Conservation (phyloP, 2,329 filamentous ascomycete species). For the Penicillium fuscoglaucum region DNA sequence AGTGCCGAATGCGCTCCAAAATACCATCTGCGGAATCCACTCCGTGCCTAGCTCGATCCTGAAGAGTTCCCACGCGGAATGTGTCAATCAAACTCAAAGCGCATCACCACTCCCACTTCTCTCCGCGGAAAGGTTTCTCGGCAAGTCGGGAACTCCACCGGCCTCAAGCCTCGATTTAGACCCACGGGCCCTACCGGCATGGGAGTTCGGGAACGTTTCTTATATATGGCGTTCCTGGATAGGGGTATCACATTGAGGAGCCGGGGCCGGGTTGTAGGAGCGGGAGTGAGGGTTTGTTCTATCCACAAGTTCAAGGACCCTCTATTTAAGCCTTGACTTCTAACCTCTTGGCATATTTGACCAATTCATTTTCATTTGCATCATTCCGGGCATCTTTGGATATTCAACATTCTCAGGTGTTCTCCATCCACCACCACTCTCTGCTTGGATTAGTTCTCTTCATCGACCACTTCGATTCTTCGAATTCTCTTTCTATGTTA, state of each 20-base stretch:
- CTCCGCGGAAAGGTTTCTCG: conserved; percentile 17
- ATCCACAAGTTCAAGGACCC: neutral
- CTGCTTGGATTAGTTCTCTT: too few relatives aligned
- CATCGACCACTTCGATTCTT: too few relatives aligned
- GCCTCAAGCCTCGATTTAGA: neutral
- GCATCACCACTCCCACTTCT: neutral
- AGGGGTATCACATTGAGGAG: neutral
- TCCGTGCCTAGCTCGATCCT: neutral
- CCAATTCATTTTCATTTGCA: neutral
- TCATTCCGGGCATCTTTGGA: too few relatives aligned
- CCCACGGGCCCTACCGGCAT: conserved; percentile 12
- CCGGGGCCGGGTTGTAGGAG: neutral
- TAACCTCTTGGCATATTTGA: neutral
- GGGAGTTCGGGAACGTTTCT: conserved; percentile 12
- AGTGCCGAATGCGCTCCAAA: neutral
- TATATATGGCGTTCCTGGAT: neutral
- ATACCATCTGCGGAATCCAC: neutral
- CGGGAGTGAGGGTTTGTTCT: neutral
- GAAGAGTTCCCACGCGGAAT: neutral
- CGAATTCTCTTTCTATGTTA: too few relatives aligned
- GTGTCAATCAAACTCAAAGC: neutral
- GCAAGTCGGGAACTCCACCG: conserved; percentile 10
- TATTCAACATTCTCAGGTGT: too few relatives aligned
- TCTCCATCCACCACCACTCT: too few relatives aligned
- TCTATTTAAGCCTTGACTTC: neutral